Evolutionary conservation across 306 rosid genomes (phyloP).

Genomic region (Casuarina equisetifolia): DNA sequence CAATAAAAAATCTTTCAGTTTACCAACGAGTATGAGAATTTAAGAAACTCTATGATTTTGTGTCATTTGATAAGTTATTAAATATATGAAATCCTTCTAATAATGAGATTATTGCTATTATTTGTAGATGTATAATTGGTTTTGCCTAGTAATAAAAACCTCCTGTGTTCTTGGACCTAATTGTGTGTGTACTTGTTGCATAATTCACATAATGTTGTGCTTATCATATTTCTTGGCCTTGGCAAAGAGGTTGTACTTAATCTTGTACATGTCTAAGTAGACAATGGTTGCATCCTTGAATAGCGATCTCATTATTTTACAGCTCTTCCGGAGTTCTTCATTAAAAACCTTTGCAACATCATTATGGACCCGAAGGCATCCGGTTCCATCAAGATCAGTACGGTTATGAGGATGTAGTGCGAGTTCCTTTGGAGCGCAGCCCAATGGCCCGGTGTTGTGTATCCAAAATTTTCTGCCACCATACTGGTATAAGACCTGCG

Average conservation of each 20-base stretch:
- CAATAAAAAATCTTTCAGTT: too few species aligned
- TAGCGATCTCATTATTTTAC: neutral
- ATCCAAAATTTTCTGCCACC: conserved; percentile 14
- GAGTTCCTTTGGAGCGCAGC: conserved; percentile 8
- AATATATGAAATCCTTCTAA: too few species aligned
- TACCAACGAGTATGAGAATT: too few species aligned
- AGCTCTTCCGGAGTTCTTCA: neutral
- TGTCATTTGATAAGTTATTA: too few species aligned
- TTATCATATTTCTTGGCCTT: neutral
- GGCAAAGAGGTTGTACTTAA: conserved; percentile 21
- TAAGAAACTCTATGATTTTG: too few species aligned
- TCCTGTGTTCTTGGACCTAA: too few species aligned
- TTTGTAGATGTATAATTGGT: too few species aligned
- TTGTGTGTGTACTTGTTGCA: too few species aligned
- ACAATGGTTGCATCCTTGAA: conserved; percentile 17
- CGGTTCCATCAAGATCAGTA: conserved; percentile 5
- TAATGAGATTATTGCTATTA: too few species aligned
- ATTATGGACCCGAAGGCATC: conserved; percentile 8
- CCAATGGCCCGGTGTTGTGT: conserved; percentile 15
- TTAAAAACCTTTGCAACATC: conserved; percentile 15
- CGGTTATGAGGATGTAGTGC: conserved; percentile 3
- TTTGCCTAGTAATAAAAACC: too few species aligned
- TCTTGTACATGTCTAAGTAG: conserved; percentile 1
- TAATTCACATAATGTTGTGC: too few species aligned
- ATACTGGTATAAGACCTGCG: neutral